Percentiles rank a stretch among this genome's conserved stretches.
Conservation (phyloP, 441 rosid genomes). For the Bocquillonia castaneifolia region DNA sequence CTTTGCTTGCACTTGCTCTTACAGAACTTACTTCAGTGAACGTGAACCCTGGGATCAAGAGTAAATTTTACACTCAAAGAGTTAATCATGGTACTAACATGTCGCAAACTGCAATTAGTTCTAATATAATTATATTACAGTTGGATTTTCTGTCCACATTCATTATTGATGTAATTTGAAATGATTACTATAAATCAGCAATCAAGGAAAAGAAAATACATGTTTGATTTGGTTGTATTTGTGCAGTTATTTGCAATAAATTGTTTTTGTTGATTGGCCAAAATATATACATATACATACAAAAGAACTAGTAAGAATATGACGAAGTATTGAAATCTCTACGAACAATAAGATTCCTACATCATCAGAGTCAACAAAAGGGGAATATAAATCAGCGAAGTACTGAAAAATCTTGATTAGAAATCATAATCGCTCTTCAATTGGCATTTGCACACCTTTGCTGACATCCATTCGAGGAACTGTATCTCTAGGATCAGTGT, state of each 20-base stretch:
- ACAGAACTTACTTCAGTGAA: constrained; percentile 64
- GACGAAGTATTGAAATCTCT: background rate
- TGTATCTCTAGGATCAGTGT: constrained; percentile 55
- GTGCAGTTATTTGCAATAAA: no score
- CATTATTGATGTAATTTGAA: background rate
- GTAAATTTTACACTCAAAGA: constrained; percentile 10
- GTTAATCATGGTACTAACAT: constrained; percentile 1
- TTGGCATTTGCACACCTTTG: constrained; percentile 44
- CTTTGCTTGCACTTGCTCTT: constrained; percentile 63
- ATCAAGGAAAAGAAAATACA: no score
- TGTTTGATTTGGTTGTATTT: no score
- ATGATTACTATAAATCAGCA: background rate
- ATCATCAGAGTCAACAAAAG: constrained; percentile 6
- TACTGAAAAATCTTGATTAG: background rate
- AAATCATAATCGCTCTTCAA: constrained; percentile 1
- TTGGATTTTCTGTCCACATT: background rate
- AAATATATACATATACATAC: no score
- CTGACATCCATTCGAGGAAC: constrained; percentile 64
- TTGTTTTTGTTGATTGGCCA: no score
- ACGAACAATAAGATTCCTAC: background rate
- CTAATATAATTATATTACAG: background rate
- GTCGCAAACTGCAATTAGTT: background rate
- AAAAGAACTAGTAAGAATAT: background rate
- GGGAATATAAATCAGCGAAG: background rate
- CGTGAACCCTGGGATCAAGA: constrained; percentile 54